Conservation (phyloP, 495 filamentous ascomycete genomes). For the Neurospora sp. region DNA sequence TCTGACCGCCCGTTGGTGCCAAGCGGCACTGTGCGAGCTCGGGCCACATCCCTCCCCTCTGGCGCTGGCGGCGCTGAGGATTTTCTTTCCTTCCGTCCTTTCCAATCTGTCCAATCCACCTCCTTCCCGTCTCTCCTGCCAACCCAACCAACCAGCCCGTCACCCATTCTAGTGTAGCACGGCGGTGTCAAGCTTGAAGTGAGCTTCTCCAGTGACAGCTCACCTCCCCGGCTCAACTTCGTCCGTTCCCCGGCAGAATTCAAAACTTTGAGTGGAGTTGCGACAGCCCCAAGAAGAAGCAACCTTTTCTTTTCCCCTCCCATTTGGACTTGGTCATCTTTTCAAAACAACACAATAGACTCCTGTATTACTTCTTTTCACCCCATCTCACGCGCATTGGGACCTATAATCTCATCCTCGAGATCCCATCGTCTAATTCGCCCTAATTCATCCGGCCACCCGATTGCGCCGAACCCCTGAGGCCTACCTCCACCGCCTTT, state of each 20-base stretch:
- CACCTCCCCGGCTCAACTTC: not conserved
- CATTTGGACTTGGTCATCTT: not conserved
- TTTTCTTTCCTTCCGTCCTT: not conserved
- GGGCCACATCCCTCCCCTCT: not conserved
- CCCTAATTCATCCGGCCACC: not conserved
- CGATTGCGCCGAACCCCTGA: not conserved
- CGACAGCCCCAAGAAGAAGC: not conserved
- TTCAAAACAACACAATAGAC: not conserved
- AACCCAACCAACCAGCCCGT: not conserved
- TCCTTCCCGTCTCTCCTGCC: not conserved
- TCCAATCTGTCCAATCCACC: not conserved
- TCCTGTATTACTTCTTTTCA: not conserved
- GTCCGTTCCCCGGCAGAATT: not conserved
- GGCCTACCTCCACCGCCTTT: not conserved
- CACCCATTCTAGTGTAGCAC: not conserved
- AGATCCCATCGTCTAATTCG: not conserved
- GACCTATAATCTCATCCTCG: not conserved
- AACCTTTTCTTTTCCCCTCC: constrained; percentile 1
- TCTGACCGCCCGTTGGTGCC: not conserved
- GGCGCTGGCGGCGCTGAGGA: not conserved
- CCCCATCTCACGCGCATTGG: not conserved
- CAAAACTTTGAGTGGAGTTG: not conserved
- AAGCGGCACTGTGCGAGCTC: not conserved
- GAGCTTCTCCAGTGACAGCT: not conserved
- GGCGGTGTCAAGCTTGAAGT: not conserved